Percentiles rank a stretch among this genome's conserved stretches.
Conservation (phyloP, 108 stramenopile species). For the Conticribra weissflogii region DNA sequence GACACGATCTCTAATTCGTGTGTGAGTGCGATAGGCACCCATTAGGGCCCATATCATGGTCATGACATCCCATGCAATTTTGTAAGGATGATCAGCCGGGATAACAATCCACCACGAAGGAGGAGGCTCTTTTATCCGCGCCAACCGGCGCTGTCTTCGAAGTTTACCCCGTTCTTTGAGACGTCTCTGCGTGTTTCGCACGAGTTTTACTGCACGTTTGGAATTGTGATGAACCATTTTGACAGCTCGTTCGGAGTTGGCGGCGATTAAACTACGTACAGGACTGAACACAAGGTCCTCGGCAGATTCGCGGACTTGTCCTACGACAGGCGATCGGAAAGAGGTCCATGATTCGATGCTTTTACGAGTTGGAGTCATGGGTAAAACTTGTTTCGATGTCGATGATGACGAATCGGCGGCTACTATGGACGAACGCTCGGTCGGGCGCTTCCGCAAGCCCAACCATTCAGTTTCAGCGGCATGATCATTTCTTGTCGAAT, state of each 20-base stretch:
- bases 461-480: background rate
- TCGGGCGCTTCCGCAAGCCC: background rate
- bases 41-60: conserved; percentile 77
- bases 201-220: conserved; percentile 23
- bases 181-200: conserved; percentile 32
- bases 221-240: conserved; percentile 17
- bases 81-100: conserved; percentile 81
- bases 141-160: conserved; percentile 36
- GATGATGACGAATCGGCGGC: too few species aligned
- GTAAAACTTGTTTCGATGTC: background rate
- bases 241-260: conserved; percentile 6
- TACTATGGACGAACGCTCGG: background rate
- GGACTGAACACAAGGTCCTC: conserved; percentile 26
- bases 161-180: conserved; percentile 33
- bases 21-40: conserved; percentile 69
- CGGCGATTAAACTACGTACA: conserved; percentile 20
- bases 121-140: conserved; percentile 21
- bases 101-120: conserved; percentile 59
- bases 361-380: conserved; percentile 6
- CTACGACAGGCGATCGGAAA: conserved; percentile 18
- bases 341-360: conserved; percentile 6
- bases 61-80: conserved; percentile 79
- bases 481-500: too few species aligned
- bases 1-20: conserved; percentile 71
- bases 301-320: conserved; percentile 14